Evolutionary conservation across 148 eudicot genomes (phyloP).

Genomic region (Chenopodium suecicum): DNA sequence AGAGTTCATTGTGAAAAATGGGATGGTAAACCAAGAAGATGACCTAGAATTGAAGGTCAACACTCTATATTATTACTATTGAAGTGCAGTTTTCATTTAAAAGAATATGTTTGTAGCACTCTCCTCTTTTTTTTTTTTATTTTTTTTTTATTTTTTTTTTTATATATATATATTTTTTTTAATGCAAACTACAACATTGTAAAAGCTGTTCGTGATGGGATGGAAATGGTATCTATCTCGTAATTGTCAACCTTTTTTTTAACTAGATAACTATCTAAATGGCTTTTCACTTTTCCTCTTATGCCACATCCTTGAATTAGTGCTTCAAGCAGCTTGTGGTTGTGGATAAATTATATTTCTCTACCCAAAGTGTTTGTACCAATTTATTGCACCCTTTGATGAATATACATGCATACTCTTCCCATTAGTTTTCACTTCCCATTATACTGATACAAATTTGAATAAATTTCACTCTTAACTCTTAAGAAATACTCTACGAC

Average conservation of each 20-base stretch:
- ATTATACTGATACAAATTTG: background rate
- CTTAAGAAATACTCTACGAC: no score
- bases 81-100: no score
- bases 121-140: no score
- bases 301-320: constrained; percentile 8
- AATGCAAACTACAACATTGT: background rate
- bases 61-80: no score
- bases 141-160: no score
- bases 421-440: background rate
- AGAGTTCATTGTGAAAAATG: background rate
- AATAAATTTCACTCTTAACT: background rate
- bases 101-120: no score
- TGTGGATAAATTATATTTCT: background rate
- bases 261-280: background rate
- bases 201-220: background rate
- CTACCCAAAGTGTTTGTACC: background rate
- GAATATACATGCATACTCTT: background rate
- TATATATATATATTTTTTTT: no score
- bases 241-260: background rate
- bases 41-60: background rate
- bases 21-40: background rate
- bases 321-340: background rate
- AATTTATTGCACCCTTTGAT: background rate
- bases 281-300: background rate
- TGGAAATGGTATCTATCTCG: background rate